Evolutionary conservation across 805 yeast species (phyloP).

Genomic region (Yamadazyma kitorensis): DNA sequence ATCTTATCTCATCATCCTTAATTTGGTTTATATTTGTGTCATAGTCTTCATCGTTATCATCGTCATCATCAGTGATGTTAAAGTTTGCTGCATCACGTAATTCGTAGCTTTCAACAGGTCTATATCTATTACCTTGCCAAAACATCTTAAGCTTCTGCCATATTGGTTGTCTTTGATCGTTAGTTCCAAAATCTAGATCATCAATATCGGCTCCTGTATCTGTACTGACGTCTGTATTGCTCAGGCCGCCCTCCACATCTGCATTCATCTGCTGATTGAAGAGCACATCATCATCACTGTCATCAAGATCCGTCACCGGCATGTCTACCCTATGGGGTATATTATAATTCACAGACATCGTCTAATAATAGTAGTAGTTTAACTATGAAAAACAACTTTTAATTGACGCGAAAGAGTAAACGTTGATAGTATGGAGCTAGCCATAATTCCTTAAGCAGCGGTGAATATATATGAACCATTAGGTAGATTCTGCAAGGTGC

Average conservation of each 20-base stretch:
- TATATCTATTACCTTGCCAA: conserved; percentile 3
- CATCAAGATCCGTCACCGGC: conserved; percentile 57
- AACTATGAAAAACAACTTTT: no score
- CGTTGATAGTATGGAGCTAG: no score
- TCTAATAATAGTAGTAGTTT: no score
- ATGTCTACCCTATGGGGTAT: conserved; percentile 43
- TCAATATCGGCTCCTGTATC: conserved; percentile 1
- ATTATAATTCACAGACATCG: conserved; percentile 16
- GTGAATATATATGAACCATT: no score
- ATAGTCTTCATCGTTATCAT: no score
- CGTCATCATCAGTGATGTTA: conserved; percentile 1
- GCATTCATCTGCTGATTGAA: conserved; percentile 16
- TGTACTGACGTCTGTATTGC: conserved; percentile 3
- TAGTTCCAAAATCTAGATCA: conserved; percentile 11
- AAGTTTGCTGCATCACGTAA: conserved; percentile 5
- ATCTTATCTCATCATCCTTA: no score
- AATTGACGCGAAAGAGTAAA: no score
- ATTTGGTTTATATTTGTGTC: no score
- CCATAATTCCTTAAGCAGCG: no score
- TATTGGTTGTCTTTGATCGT: neutral
- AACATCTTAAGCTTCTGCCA: conserved; percentile 2
- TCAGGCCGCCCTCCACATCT: conserved; percentile 3
- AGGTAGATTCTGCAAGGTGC: no score
- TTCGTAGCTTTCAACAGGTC: conserved; percentile 13
- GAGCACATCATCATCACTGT: conserved; percentile 33